phyloP scores from a whole-genome alignment of 768 basidiomycete genomes.

The Porphyrellus cyaneotinctus region DNA sequence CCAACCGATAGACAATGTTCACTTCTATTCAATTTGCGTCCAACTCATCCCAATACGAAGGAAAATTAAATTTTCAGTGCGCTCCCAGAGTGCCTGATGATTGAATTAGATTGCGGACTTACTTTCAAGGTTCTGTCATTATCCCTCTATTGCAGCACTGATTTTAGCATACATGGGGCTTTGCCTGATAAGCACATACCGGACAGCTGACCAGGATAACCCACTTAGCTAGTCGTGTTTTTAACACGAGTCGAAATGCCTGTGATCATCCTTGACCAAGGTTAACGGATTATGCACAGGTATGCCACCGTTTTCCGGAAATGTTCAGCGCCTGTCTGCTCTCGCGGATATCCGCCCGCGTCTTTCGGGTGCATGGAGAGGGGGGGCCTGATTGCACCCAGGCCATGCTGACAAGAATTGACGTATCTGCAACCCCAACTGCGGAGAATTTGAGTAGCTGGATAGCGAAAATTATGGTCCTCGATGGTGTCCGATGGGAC shows the following conservation, averaged over 20 bases:
- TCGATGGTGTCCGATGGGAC: not conserved
- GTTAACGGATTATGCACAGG: constrained; percentile 12
- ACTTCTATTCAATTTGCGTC: constrained; percentile 1
- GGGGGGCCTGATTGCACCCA: not conserved
- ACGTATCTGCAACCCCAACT: not conserved
- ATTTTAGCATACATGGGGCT: constrained; percentile 12
- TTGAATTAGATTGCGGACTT: constrained; percentile 11
- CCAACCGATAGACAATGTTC: constrained; percentile 5
- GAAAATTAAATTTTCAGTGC: constrained; percentile 8
- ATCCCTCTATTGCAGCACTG: constrained; percentile 7
- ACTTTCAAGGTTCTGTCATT: constrained; percentile 16
- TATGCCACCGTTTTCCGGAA: constrained; percentile 5
- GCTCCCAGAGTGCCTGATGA: constrained; percentile 14
- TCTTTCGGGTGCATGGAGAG: not conserved
- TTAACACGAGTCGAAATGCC: constrained; percentile 4
- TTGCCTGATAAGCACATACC: constrained; percentile 20
- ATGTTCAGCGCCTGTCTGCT: not conserved
- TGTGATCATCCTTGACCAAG: not conserved
- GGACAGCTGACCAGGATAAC: constrained; percentile 25
- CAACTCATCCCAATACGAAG: not conserved
- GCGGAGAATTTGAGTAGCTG: not conserved
- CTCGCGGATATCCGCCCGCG: not conserved
- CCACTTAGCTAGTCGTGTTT: constrained; percentile 13
- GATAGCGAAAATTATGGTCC: not conserved
- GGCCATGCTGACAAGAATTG: not conserved